Evolutionary conservation across 148 eudicot genomes (phyloP).

Genomic region (Fallopia convolvulus): DNA sequence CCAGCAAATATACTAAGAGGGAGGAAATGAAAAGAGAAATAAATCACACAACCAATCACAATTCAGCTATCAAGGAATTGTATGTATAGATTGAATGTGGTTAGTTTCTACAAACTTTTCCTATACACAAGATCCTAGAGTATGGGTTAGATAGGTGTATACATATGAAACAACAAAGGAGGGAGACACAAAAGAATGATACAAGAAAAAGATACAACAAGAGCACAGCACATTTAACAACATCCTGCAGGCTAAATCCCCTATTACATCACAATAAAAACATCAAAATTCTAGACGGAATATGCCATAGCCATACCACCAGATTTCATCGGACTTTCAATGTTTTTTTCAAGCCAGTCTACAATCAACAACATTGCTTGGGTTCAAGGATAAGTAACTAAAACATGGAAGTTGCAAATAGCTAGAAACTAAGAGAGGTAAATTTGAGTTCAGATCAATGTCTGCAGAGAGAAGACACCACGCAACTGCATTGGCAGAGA

Average conservation of each 20-base stretch:
- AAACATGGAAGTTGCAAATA: conserved; percentile 8
- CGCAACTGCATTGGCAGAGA: neutral
- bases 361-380: conserved; percentile 15
- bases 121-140: conserved; percentile 8
- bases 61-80: conserved; percentile 10
- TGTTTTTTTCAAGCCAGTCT: conserved; percentile 5
- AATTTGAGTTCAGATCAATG: conserved; percentile 7
- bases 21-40: neutral
- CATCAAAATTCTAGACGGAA: conserved; percentile 13
- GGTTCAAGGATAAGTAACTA: conserved; percentile 10
- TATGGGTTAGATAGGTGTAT: neutral
- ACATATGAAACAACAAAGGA: neutral
- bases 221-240: neutral
- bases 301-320: conserved; percentile 10
- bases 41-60: conserved; percentile 4
- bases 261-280: conserved; percentile 10
- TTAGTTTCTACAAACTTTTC: conserved; percentile 13
- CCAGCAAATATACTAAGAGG: neutral
- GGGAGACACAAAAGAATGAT: conserved; percentile 3
- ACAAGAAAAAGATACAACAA: conserved; percentile 9
- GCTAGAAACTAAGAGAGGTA: conserved; percentile 10
- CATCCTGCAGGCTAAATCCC: conserved; percentile 13
- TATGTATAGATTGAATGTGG: conserved; percentile 13
- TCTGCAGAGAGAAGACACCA: conserved; percentile 2
- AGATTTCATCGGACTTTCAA: conserved; percentile 11